These are phyloP conservation scores for Fusarium domesticum DNA, from an alignment of 2,329 filamentous ascomycete species.

Conservation along the genomic window DNA sequence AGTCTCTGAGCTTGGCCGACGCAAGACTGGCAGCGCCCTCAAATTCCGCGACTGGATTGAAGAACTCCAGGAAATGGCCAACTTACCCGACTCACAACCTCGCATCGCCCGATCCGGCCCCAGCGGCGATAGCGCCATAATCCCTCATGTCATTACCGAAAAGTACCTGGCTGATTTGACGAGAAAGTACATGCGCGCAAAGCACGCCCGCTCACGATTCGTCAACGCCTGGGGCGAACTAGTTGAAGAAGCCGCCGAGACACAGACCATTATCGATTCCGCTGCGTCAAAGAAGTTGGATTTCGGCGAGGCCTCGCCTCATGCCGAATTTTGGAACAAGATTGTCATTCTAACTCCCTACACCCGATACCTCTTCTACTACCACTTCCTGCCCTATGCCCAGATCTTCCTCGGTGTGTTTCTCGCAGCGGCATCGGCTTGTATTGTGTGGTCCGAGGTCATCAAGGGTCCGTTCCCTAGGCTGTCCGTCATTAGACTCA, in stretches of 20 bases:
- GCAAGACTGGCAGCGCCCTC: slow-evolving; percentile 73
- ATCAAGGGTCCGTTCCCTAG: slow-evolving; percentile 77
- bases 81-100: slow-evolving; percentile 60
- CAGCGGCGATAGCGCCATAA: slow-evolving; percentile 42
- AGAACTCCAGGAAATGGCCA: slow-evolving; percentile 77
- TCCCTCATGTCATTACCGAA: slow-evolving; percentile 85
- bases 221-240: slow-evolving; percentile 81
- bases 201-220: slow-evolving; percentile 80
- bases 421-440: slow-evolving; percentile 71
- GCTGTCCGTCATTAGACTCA: slow-evolving; percentile 66
- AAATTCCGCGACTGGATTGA: slow-evolving; percentile 94
- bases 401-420: slow-evolving; percentile 64
- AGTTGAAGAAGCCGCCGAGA: slow-evolving; percentile 68
- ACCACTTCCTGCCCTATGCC: slow-evolving; percentile 66
- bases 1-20: slow-evolving; percentile 71
- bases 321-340: slow-evolving; percentile 52
- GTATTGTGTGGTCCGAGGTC: slow-evolving; percentile 90
- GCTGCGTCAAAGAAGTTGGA: slow-evolving; percentile 76
- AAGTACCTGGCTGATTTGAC: slow-evolving; percentile 90
- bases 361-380: slow-evolving; percentile 75
- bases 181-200: slow-evolving; percentile 73
- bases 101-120: slow-evolving; percentile 41
- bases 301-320: slow-evolving; percentile 60
- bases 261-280: slow-evolving; percentile 82
- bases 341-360: slow-evolving; percentile 71